Base-by-base conservation (phyloP, 306 rosid species). In the Lathyrus tuberosus region DNA sequence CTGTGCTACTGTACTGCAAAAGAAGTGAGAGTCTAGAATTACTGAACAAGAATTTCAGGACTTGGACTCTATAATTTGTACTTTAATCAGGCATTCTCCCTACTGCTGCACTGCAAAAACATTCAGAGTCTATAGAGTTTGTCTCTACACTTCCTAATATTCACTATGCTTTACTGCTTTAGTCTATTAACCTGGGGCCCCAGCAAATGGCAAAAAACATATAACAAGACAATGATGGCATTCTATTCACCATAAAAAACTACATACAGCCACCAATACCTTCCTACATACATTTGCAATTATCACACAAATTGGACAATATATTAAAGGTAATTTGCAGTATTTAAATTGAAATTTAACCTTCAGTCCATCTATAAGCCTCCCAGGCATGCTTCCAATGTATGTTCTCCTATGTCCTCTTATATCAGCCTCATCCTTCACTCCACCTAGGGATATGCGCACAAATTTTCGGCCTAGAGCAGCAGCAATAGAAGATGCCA, bases 351-450 rank as follows among this genome's bases (percentile, higher is more conserved):
- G 62, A 71, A 11, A n/a, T 71, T 69, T 14, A 88, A 81, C 98
- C 98, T 92, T 92, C 63, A 92, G 79, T 62, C 98, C 96, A 52
- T 92, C 98, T 77, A 92, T 90, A 57, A 90, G 98, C 76, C 98
- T 89, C 73, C 98, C 98, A 35, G 98, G 96, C 98, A 92, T 92
- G 84, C 98, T 92, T 80, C 96, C 98, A 67, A 92, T 92, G 86
- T 92, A 92, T 71, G 98, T 90, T 86, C 96, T 92, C 86, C 98
- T 86, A 73, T 92, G 98, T 52, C 98, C 98, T 79, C 98, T 86
- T 69, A 92, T 84, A 81, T 92, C 98, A 67, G 96, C 98, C 81
- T 92, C 98, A 76, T 92, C 98, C 87, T 92, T 92, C 73, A 92
- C 96, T 72, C 98, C 98, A 71, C 98, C 98, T 72, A 92, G 96